Base-by-base conservation (phyloP, 1,284 basidiomycete genomes). In the Cutaneotrichosporon sp. region DNA sequence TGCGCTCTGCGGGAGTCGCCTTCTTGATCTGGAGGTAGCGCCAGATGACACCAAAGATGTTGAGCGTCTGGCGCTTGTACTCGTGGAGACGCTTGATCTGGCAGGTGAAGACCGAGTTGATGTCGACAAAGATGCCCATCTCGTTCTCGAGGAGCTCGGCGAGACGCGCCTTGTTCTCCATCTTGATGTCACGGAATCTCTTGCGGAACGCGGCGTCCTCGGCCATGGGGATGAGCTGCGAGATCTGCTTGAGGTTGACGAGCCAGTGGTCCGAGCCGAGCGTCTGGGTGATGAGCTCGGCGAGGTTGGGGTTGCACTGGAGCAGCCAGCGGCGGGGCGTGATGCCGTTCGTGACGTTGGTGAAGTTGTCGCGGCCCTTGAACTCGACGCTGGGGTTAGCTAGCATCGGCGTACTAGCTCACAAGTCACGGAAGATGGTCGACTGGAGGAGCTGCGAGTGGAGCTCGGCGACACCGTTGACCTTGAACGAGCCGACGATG, bases 381-480 rank as follows among this genome's bases (percentile, higher is more conserved):
- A 73, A 78, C 65, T 76, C 72, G 56, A 76, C 74, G 59, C 50
- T 52, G 50, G n/a, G 4, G 50, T 52, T 10, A 52, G 50, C 20
- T 6, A 24, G 29, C 18, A 24, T 16, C 50, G 4, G 27, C 31
- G 20, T 3, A 29, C 4, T 9, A 13, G 33, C 50, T 52, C 50
- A 52, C 50, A 95, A 95, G 81, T 95, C 94, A 71, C 90, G 91
- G 79, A 94, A 83, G 74, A 95, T 91, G 18, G 90, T 93, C n/a
- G 77, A 69, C 69, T 81, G 76, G 38, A 83, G 77, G 20, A 83
- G 74, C 62, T 79, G 78, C 22, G 79, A 81, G 73, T 83, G 82
- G 1, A 91, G 86, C 82, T 94, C 93, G n/a, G 94, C 93, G 24
- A 97, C 94, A 75, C 94, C 93, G 72, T 97, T 97, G 72, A 71